Evolutionary conservation across 495 filamentous ascomycete genomes (phyloP).

Genomic region (Xylaria intraflava): DNA sequence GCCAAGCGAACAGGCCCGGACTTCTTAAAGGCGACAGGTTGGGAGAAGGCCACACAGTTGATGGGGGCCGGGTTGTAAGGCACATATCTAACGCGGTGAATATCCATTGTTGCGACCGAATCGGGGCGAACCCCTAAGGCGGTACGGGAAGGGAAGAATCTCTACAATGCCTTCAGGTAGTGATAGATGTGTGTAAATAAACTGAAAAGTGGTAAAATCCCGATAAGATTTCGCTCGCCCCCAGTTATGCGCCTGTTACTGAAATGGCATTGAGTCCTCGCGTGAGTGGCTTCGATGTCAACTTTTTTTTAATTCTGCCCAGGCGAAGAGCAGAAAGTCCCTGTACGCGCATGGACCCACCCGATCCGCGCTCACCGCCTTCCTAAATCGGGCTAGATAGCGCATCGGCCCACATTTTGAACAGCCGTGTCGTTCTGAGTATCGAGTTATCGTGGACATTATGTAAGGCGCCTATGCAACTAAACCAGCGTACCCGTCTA

Average conservation of each 20-base stretch:
- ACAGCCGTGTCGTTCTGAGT: no score
- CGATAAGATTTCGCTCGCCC: neutral
- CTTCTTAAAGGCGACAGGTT: conserved; percentile 57
- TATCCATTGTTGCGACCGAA: conserved; percentile 61
- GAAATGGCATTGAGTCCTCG: neutral
- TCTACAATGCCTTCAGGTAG: neutral
- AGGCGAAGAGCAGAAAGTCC: neutral
- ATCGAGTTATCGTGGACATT: no score
- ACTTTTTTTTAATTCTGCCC: conserved; percentile 15
- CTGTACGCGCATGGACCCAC: neutral
- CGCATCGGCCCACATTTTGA: no score
- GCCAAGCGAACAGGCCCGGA: conserved; percentile 61
- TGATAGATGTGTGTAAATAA: neutral
- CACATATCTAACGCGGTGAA: conserved; percentile 95
- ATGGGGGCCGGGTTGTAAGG: conserved; percentile 90
- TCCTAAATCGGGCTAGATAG: neutral
- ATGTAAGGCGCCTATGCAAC: no score
- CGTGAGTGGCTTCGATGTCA: neutral
- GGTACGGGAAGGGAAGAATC: neutral
- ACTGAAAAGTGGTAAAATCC: neutral
- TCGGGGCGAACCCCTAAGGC: neutral
- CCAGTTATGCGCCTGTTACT: neutral
- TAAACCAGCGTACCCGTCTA: no score
- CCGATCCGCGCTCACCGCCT: neutral
- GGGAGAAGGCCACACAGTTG: conserved; percentile 90